A percentile compares a stretch with the other conserved stretches of the same genome.
phyloP scores from a whole-genome alignment of 2,329 filamentous ascomycete genomes.

The Helminthosporium solani region DNA sequence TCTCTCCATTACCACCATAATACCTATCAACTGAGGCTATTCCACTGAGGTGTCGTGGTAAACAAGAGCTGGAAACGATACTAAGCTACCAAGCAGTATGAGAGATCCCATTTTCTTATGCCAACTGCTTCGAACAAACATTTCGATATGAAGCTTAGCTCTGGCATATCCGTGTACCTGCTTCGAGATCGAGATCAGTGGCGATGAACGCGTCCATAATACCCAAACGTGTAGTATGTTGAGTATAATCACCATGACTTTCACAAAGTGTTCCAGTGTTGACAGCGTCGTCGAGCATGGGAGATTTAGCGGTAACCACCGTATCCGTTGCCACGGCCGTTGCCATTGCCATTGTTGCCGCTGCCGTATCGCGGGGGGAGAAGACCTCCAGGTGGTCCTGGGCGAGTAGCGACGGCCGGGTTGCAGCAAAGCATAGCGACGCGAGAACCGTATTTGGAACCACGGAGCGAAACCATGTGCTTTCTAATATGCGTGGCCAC shows the following conservation, averaged over 20 bases:
- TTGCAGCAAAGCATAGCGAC: constrained; percentile 99
- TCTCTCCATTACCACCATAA: constrained; percentile 12
- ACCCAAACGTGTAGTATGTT: constrained; percentile 31
- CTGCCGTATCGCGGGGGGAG: constrained; percentile 29
- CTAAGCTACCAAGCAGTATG: constrained; percentile 23
- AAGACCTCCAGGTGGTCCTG: constrained; percentile 74
- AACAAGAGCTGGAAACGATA: constrained; percentile 38
- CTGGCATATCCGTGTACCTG: constrained; percentile 35
- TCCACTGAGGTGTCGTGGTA: constrained; percentile 26
- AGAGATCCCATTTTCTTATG: constrained; percentile 29
- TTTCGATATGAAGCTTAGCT: constrained; percentile 35
- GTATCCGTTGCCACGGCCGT: constrained; percentile 29
- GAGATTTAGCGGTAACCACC: constrained; percentile 29
- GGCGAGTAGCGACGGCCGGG: constrained; percentile 82
- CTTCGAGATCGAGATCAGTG: constrained; percentile 28
- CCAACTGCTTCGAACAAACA: constrained; percentile 33
- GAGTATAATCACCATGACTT: constrained; percentile 14
- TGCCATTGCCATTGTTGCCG: constrained; percentile 28
- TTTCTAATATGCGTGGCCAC: constrained; percentile 93
- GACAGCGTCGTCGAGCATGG: neutral
- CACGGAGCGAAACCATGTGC: constrained; percentile 98
- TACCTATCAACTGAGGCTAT: constrained; percentile 16
- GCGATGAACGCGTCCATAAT: constrained; percentile 27
- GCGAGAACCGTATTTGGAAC: constrained; percentile 96
- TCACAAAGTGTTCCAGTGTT: constrained; percentile 2